Conservation (phyloP, 1,284 basidiomycete genomes). For the Cutaneotrichosporon mucoides region DNA sequence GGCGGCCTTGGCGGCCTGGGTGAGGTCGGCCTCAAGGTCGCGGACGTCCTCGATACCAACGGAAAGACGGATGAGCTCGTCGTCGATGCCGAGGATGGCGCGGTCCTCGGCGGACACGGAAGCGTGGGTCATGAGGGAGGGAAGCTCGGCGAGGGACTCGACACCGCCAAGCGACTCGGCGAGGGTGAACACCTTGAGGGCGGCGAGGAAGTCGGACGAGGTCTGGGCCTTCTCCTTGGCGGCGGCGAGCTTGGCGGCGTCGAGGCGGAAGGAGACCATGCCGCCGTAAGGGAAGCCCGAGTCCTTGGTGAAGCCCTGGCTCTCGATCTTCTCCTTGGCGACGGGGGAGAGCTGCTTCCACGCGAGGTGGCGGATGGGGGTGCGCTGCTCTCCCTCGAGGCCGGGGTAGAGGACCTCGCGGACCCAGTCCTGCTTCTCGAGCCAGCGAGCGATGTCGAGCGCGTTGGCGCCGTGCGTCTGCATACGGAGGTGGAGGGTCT, state of each 20-base stretch:
- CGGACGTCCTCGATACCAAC: conserved; percentile 85
- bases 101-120: conserved; percentile 43
- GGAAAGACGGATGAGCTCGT: conserved; percentile 73
- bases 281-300: conserved; percentile 69
- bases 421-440: conserved; percentile 59
- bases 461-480: conserved; percentile 82
- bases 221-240: conserved; percentile 52
- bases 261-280: conserved; percentile 56
- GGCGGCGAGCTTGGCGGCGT: conserved; percentile 11
- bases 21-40: conserved; percentile 72
- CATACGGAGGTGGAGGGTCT: conserved; percentile 85
- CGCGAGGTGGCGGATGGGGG: conserved; percentile 14
- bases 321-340: conserved; percentile 14
- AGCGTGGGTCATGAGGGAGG: conserved; percentile 68
- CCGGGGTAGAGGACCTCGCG: conserved; percentile 85
- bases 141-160: conserved; percentile 81
- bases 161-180: conserved; percentile 90
- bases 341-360: conserved; percentile 16
- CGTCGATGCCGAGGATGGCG: conserved; percentile 68
- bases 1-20: conserved; percentile 57
- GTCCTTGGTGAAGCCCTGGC: conserved; percentile 37
- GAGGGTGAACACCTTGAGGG: conserved; percentile 69
- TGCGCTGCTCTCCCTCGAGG: conserved; percentile 48
- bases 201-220: conserved; percentile 59
- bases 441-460: conserved; percentile 65